These are phyloP conservation scores for Pythium volutum DNA, from an alignment of 352 stramenopile genomes.

Conservation along the genomic window DNA sequence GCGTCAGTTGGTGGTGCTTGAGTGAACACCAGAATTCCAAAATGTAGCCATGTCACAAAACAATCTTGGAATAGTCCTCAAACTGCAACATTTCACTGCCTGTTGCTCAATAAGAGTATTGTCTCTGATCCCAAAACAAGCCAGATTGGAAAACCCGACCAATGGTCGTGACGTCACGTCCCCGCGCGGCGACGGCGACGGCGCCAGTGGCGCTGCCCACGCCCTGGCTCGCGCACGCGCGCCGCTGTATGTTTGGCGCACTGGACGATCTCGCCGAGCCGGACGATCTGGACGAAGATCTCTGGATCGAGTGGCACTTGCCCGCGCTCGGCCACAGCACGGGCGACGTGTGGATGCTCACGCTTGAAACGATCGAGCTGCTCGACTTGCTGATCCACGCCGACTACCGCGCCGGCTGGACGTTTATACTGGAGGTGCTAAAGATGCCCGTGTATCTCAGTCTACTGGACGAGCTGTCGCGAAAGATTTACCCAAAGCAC, in stretches of 20 bases:
- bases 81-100: too few relatives aligned
- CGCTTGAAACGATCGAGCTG: conserved; percentile 7
- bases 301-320: conserved; percentile 7
- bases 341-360: neutral
- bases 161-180: too few relatives aligned
- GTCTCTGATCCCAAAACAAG: too few relatives aligned
- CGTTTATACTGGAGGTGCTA: neutral
- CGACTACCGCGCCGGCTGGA: neutral
- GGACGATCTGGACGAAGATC: neutral
- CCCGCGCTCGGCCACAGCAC: neutral
- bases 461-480: conserved; percentile 1
- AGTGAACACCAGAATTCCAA: too few relatives aligned
- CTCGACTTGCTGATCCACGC: conserved; percentile 1
- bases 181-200: too few relatives aligned
- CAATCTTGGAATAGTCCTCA: too few relatives aligned
- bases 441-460: neutral
- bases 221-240: neutral
- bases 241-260: neutral
- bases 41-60: too few relatives aligned
- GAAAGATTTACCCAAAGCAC: conserved; percentile 3
- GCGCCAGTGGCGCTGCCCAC: neutral
- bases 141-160: too few relatives aligned
- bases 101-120: too few relatives aligned
- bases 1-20: too few relatives aligned
- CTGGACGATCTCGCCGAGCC: conserved; percentile 1